Conservation (phyloP, 176 grass and related monocot genomes). For the Secale cereale region DNA sequence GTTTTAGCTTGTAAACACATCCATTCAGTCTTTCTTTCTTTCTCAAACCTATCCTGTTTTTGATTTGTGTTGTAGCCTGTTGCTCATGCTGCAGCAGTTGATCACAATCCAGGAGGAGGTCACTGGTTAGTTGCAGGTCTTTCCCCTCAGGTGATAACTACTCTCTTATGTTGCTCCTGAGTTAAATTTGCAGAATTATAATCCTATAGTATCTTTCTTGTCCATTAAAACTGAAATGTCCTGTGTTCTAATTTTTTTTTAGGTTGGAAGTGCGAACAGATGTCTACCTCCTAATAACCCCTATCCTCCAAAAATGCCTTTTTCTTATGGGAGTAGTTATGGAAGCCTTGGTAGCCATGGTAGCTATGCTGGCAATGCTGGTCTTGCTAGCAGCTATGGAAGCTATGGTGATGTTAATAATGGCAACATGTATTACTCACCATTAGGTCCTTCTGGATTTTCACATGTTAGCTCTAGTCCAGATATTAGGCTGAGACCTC, state of each 20-base stretch:
- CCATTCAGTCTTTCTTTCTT: not conserved
- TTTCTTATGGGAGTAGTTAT: constrained; percentile 93
- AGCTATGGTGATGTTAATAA: constrained; percentile 73
- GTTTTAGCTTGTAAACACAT: constrained; percentile 2
- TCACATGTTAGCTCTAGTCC: constrained; percentile 74
- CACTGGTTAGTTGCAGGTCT: constrained; percentile 93
- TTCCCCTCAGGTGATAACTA: constrained; percentile 77
- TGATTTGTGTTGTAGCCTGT: constrained; percentile 73
- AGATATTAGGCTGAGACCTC: constrained; percentile 61
- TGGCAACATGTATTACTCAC: constrained; percentile 67
- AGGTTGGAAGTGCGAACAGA: constrained; percentile 76
- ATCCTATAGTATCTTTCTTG: constrained; percentile 6
- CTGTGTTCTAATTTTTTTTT: constrained; percentile 14
- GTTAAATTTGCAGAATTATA: constrained; percentile 31
- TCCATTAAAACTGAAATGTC: constrained; percentile 2
- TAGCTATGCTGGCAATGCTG: constrained; percentile 80
- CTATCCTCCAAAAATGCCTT: constrained; percentile 60
- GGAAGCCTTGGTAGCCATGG: constrained; percentile 84
- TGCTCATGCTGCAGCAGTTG: constrained; percentile 66
- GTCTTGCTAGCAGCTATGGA: constrained; percentile 82
- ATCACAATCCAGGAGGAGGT: constrained; percentile 91
- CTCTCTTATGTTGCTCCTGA: not conserved
- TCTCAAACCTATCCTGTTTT: constrained; percentile 4
- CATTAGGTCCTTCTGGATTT: constrained; percentile 70
- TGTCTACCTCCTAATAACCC: constrained; percentile 53